These are phyloP conservation scores for Pythium phragmiticola DNA, from an alignment of 352 stramenopile species.

Conservation along the genomic window DNA sequence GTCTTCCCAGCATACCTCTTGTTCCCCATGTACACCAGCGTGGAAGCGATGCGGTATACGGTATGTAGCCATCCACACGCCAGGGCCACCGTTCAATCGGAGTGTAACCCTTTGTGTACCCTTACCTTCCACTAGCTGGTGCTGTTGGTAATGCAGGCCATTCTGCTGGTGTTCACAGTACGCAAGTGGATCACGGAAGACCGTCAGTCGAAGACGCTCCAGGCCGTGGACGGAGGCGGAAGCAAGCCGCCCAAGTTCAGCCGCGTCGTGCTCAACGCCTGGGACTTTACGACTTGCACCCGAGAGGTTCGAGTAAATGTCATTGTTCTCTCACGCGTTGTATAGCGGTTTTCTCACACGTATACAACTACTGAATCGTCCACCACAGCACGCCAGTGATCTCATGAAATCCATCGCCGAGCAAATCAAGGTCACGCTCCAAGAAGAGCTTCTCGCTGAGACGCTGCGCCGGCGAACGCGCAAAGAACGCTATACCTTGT, in stretches of 20 bases:
- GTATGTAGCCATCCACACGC: conserved; percentile 20
- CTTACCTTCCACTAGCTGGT: conserved; percentile 29
- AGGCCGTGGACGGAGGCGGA: conserved; percentile 43
- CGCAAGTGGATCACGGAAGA: conserved; percentile 78
- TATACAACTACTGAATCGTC: not conserved
- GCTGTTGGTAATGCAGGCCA: conserved; percentile 43
- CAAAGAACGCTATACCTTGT: conserved; percentile 59
- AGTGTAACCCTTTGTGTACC: not conserved
- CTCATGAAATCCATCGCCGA: conserved; percentile 56
- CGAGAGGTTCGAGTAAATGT: conserved; percentile 21
- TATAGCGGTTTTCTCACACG: too few species aligned
- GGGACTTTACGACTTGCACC: conserved; percentile 58
- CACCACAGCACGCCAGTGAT: conserved; percentile 51
- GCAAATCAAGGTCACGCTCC: conserved; percentile 54
- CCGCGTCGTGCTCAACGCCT: conserved; percentile 66
- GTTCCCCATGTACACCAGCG: conserved; percentile 52
- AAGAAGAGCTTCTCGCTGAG: conserved; percentile 56
- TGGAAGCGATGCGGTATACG: conserved; percentile 57
- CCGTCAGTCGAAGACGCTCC: conserved; percentile 50
- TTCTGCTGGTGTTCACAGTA: conserved; percentile 60
- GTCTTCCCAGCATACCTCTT: conserved; percentile 55
- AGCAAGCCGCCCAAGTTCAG: conserved; percentile 56
- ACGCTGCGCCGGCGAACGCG: conserved; percentile 47
- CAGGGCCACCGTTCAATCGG: not conserved
- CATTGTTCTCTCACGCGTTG: too few species aligned